Percentiles rank a stretch among this genome's conserved stretches.
Conservation (phyloP, 1,284 basidiomycete genomes). For the Sporisorium scitamineum region DNA sequence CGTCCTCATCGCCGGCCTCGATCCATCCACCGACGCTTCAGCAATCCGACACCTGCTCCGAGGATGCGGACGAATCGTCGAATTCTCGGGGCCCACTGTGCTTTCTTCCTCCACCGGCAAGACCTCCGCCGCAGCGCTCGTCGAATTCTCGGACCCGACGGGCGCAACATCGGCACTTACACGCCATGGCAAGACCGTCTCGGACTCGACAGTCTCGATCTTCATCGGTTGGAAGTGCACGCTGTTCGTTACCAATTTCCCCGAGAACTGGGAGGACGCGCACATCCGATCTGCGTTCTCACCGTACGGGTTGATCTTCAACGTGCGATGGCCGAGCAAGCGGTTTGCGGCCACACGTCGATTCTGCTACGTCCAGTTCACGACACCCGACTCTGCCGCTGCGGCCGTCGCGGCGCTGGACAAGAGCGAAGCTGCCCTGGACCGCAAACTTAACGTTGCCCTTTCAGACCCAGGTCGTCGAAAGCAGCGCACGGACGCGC, state of each 20-base stretch:
- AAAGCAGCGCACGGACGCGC: constrained; percentile 86
- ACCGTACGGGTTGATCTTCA: constrained; percentile 89
- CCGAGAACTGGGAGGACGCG: constrained; percentile 83
- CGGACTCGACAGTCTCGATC: constrained; percentile 77
- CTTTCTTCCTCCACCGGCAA: constrained; percentile 40
- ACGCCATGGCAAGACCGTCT: constrained; percentile 88
- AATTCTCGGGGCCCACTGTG: constrained; percentile 53
- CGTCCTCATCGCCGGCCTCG: constrained; percentile 84
- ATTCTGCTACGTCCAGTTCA: constrained; percentile 95
- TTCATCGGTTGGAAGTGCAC: constrained; percentile 93
- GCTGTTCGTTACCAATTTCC: constrained; percentile 95
- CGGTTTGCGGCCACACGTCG: constrained; percentile 89
- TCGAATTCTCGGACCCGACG: constrained; percentile 69
- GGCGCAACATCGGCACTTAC: constrained; percentile 84
- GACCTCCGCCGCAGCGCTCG: constrained; percentile 65
- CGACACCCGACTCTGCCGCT: constrained; percentile 83
- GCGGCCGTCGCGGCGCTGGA: constrained; percentile 82
- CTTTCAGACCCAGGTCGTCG: constrained; percentile 90
- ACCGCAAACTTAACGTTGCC: constrained; percentile 79
- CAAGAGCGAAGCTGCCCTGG: constrained; percentile 76
- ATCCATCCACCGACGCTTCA: constrained; percentile 74
- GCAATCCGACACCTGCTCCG: constrained; percentile 83
- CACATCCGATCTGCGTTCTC: constrained; percentile 80
- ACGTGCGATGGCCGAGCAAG: constrained; percentile 97
- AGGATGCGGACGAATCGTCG: constrained; percentile 72